Evolutionary conservation across 768 basidiomycete species (phyloP).

Genomic region (Trametes cubensis): DNA sequence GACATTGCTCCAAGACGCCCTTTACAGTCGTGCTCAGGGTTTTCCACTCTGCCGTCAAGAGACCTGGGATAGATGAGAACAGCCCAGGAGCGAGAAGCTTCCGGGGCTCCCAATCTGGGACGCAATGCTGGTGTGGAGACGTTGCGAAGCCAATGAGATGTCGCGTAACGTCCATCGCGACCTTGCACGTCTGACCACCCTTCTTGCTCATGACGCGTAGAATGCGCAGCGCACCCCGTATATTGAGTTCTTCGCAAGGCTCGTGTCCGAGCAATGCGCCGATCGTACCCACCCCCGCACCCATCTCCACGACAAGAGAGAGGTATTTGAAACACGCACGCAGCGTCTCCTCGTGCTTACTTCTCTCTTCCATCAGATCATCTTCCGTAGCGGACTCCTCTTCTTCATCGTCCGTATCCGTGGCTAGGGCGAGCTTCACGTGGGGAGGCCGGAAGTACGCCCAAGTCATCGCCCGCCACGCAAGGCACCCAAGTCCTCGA

Average conservation of each 20-base stretch:
- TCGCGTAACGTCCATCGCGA: constrained; percentile 56
- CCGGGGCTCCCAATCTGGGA: constrained; percentile 47
- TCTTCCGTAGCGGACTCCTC: constrained; percentile 32
- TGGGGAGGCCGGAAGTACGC: constrained; percentile 60
- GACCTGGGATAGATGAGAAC: constrained; percentile 58
- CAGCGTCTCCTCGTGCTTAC: constrained; percentile 18
- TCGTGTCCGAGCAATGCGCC: constrained; percentile 51
- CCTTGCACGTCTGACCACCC: constrained; percentile 52
- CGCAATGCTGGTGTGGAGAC: background rate
- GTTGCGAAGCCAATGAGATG: constrained; percentile 16
- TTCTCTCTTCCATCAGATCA: constrained; percentile 31
- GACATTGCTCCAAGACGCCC: constrained; percentile 56
- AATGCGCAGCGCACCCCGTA: constrained; percentile 51
- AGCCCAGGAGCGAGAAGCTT: constrained; percentile 55
- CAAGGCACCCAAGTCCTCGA: constrained; percentile 58
- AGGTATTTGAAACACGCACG: constrained; percentile 51
- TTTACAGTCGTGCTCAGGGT: constrained; percentile 50
- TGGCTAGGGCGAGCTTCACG: constrained; percentile 22
- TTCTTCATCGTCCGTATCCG: constrained; percentile 31
- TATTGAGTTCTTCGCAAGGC: constrained; percentile 39
- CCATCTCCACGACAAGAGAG: constrained; percentile 55
- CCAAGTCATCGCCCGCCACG: constrained; percentile 72
- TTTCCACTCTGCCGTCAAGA: constrained; percentile 56
- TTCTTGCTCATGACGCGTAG: constrained; percentile 60
- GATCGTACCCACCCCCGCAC: constrained; percentile 59